Evolutionary conservation across 2,329 filamentous ascomycete species (phyloP).

Genomic region (Trichoderma sp.): DNA sequence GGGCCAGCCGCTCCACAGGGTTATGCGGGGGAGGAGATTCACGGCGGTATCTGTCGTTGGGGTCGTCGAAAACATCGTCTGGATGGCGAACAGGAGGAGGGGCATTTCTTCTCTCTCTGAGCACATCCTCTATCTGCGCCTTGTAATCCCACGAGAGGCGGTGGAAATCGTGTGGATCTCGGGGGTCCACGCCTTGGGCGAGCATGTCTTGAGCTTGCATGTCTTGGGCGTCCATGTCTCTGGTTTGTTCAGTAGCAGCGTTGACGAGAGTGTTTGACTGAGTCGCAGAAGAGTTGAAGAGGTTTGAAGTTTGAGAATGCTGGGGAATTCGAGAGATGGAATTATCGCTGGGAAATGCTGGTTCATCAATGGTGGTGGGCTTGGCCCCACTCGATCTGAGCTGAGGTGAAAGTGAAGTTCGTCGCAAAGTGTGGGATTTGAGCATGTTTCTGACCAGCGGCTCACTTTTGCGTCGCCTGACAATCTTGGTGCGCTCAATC

Average conservation of each 20-base stretch:
- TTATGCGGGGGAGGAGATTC: conserved; percentile 19
- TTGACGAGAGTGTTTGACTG: background rate
- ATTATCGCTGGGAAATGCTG: background rate
- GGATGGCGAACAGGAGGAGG: background rate
- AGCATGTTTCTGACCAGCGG: conserved; percentile 32
- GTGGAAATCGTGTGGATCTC: background rate
- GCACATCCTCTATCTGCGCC: background rate
- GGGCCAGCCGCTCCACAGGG: conserved; percentile 29
- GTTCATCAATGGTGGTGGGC: background rate
- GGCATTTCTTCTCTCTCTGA: background rate
- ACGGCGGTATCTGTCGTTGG: conserved; percentile 26
- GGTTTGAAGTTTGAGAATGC: background rate
- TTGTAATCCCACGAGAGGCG: background rate
- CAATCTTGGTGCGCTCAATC: conserved; percentile 26
- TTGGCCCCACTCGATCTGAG: conserved; percentile 12
- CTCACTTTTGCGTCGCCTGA: conserved; percentile 36
- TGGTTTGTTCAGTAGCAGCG: background rate
- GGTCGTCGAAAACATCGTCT: conserved; percentile 32
- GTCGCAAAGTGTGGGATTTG: conserved; percentile 26
- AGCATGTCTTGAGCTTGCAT: background rate
- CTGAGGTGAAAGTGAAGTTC: conserved; percentile 32
- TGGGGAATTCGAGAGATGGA: background rate
- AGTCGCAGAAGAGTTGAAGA: background rate
- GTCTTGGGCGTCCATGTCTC: background rate
- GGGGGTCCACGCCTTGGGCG: background rate